Evolutionary conservation across 345 rosid species (phyloP), one percentile per base, ranked within the genome.

Genomic region (Punica granatum): DNA sequence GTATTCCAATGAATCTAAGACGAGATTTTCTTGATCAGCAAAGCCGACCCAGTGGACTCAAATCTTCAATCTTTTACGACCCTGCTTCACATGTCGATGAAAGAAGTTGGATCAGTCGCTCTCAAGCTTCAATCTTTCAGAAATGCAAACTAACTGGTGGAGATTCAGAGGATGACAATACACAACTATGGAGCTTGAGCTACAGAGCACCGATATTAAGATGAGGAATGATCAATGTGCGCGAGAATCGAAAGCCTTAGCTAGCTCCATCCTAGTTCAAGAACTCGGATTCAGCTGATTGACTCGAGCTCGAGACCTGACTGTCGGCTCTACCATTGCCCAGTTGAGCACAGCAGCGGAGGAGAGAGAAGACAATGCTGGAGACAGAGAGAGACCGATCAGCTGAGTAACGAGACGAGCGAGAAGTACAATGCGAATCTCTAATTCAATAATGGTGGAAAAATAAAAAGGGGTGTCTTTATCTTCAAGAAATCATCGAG

Each of bases 1-100:
- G 51, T 46, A 7, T 16, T 23, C 60, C 72, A 33, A 62, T 46
- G 63, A 60, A 65, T 46, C 68, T 65, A 56, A 12, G 68, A 44
- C 30, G 28, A 18, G 14, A 33, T 7, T 30, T 49, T 7, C 62
- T 10, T 19, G 19, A 19, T 42, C 18, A 64, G 67, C 28, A 26
- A 34, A 42, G 34, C 67, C n/a, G 51, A 64, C n/a, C n/a, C 33
- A 33, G 42, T 44, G 66, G 43, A 35, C 66, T 61, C 43, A 42
- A 33, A 60, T 30, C 33, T 33, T 26, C 34, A 26, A 28, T 56
- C 61, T 30, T 26, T 11, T 1, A 51, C 21, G 23, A 8, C 30
- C 34, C 61, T 56, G 61, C 3, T 56, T 30, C 34, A 56, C 3
- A 26, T 26, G 4, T n/a, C 21, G 7, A 51, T 15, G 26, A 26